Evolutionary conservation across 345 rosid genomes (phyloP).

Genomic region (Arabis alpina): DNA sequence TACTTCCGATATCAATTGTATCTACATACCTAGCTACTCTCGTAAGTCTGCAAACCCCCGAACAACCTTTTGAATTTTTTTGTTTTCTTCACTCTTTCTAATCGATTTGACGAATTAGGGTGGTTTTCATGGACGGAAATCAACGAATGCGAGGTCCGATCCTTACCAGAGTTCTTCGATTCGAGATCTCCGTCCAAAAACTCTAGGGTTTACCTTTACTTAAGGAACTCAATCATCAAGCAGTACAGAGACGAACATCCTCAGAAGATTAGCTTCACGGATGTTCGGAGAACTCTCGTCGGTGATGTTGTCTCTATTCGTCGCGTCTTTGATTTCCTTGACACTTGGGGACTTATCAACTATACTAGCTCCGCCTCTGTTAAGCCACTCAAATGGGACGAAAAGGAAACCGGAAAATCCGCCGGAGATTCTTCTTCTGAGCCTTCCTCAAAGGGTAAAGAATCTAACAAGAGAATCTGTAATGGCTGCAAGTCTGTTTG

Average conservation of each 20-base stretch:
- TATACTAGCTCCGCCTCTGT: conserved; percentile 52
- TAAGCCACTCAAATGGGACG: conserved; percentile 90
- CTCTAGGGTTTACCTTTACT: conserved; percentile 65
- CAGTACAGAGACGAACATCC: conserved; percentile 65
- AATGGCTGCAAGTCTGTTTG: conserved; percentile 82
- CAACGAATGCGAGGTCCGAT: conserved; percentile 74
- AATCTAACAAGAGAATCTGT: conserved; percentile 63
- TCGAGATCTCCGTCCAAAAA: conserved; percentile 64
- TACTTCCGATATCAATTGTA: conserved; percentile 50
- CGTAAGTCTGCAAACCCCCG: conserved; percentile 49
- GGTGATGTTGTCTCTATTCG: conserved; percentile 90
- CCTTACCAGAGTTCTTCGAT: conserved; percentile 81
- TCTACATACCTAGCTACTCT: conserved; percentile 79
- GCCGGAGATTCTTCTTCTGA: conserved; percentile 43
- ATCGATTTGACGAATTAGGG: conserved; percentile 44
- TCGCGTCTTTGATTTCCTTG: conserved; percentile 90
- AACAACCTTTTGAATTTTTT: not conserved
- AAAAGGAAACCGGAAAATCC: conserved; percentile 66
- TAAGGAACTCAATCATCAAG: conserved; percentile 74
- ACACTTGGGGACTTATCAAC: conserved; percentile 87
- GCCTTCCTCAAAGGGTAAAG: conserved; percentile 46
- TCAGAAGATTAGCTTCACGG: conserved; percentile 79
- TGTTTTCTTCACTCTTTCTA: not conserved
- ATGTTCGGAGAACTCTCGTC: conserved; percentile 72
- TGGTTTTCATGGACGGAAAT: conserved; percentile 78